Percentiles rank a stretch among this genome's conserved stretches.
Conservation (phyloP, 306 rosid genomes). For the Trichosanthes cucumerina region DNA sequence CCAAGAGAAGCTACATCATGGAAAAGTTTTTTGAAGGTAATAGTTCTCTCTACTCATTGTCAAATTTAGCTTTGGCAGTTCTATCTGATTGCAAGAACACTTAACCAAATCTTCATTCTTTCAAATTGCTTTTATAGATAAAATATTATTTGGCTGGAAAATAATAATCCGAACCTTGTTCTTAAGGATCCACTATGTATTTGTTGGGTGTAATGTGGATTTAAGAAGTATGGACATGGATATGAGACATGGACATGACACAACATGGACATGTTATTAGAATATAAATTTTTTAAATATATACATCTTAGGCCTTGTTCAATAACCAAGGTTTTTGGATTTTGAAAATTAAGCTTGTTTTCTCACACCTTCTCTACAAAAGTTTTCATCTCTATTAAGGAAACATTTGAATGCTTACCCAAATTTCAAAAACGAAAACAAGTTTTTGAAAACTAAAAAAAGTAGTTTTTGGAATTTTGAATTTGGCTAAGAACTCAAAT, state of each 20-base stretch:
- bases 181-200: not conserved
- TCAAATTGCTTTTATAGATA: not conserved
- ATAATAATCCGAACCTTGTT: not conserved
- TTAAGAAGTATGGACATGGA: not conserved
- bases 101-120: not conserved
- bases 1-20: constrained; percentile 36
- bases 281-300: not conserved
- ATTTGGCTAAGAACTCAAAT: too few relatives aligned
- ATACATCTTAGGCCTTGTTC: too few relatives aligned
- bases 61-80: not conserved
- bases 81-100: not conserved
- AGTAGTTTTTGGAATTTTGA: too few relatives aligned
- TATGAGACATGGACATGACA: not conserved
- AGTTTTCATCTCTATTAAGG: too few relatives aligned
- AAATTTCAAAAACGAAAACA: too few relatives aligned
- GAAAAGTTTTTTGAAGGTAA: constrained; percentile 50
- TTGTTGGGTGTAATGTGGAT: not conserved
- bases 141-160: not conserved
- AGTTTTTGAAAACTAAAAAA: too few relatives aligned
- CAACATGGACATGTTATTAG: not conserved
- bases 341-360: too few relatives aligned
- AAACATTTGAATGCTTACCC: too few relatives aligned
- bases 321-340: too few relatives aligned
- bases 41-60: not conserved
- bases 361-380: too few relatives aligned